These are phyloP conservation scores for Wallemia ichthyophaga DNA, from an alignment of 1,284 basidiomycete genomes.

Conservation along the genomic window DNA sequence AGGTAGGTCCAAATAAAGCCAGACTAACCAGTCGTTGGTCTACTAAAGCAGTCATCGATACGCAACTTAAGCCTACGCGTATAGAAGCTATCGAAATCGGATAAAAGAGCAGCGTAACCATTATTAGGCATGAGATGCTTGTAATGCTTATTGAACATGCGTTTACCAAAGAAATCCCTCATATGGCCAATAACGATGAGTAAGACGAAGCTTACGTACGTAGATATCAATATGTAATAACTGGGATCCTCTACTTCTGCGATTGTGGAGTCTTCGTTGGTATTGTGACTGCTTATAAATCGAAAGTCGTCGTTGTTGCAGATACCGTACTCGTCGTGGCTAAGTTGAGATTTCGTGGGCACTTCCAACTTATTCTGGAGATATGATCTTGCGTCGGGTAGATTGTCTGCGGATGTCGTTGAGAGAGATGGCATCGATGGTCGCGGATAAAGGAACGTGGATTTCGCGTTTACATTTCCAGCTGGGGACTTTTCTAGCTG, in stretches of 20 bases:
- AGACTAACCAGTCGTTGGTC: constrained; percentile 34
- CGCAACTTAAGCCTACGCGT: constrained; percentile 77
- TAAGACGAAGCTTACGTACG: constrained; percentile 65
- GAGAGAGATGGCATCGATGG: not conserved
- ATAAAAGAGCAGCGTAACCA: constrained; percentile 83
- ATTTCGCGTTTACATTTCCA: not conserved
- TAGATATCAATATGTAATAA: constrained; percentile 68
- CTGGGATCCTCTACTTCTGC: constrained; percentile 45
- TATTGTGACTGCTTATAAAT: not conserved
- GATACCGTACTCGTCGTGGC: not conserved
- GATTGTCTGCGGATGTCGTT: not conserved
- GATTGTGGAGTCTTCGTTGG: not conserved
- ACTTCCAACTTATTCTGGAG: not conserved
- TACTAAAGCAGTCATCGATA: constrained; percentile 83
- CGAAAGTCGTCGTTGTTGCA: not conserved
- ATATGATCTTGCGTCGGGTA: not conserved
- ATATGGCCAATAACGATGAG: constrained; percentile 72
- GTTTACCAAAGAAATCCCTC: constrained; percentile 82
- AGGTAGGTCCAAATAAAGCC: not conserved
- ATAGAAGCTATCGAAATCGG: constrained; percentile 98
- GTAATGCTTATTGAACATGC: constrained; percentile 38
- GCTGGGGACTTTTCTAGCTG: not conserved
- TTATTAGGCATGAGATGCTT: constrained; percentile 49
- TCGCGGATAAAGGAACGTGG: not conserved
- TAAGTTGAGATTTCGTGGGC: not conserved